A percentile compares a stretch with the other conserved stretches of the same genome.
Evolutionary conservation across 2,329 filamentous ascomycete genomes (phyloP).

Genomic region (Balansia obtecta): DNA sequence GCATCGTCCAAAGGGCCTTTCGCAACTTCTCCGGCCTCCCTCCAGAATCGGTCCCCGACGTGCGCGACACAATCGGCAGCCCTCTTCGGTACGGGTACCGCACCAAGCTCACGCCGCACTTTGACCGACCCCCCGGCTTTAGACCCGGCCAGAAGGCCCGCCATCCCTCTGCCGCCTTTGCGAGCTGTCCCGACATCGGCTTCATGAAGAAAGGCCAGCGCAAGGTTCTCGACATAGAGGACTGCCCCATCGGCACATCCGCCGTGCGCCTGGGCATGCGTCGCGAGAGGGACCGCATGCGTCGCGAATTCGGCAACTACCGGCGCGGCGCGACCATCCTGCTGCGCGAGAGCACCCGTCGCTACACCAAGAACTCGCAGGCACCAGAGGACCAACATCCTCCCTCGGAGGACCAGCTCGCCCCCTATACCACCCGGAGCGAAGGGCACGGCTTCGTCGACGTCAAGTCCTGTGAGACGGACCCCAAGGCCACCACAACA

Average conservation of each 20-base stretch:
- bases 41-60: conserved; percentile 58
- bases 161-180: conserved; percentile 33
- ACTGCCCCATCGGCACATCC: conserved; percentile 89
- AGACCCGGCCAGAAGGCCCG: conserved; percentile 37
- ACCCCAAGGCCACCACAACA: conserved; percentile 68
- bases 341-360: conserved; percentile 70
- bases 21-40: conserved; percentile 78
- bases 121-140: conserved; percentile 59
- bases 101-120: conserved; percentile 95
- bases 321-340: conserved; percentile 76
- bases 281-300: conserved; percentile 65
- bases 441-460: conserved; percentile 51
- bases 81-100: conserved; percentile 88
- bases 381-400: conserved; percentile 12
- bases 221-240: conserved; percentile 83
- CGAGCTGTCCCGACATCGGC: conserved; percentile 65
- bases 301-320: conserved; percentile 57
- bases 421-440: conserved; percentile 28
- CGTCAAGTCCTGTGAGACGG: conserved; percentile 78
- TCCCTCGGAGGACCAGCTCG: conserved; percentile 13
- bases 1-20: conserved; percentile 84
- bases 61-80: conserved; percentile 78
- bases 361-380: conserved; percentile 39
- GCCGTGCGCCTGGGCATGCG: conserved; percentile 70
- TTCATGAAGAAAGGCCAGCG: conserved; percentile 81